A percentile compares a stretch with the other conserved stretches of the same genome.
phyloP scores from a whole-genome alignment of 2,329 filamentous ascomycete genomes.

The Fusarium sp. region DNA sequence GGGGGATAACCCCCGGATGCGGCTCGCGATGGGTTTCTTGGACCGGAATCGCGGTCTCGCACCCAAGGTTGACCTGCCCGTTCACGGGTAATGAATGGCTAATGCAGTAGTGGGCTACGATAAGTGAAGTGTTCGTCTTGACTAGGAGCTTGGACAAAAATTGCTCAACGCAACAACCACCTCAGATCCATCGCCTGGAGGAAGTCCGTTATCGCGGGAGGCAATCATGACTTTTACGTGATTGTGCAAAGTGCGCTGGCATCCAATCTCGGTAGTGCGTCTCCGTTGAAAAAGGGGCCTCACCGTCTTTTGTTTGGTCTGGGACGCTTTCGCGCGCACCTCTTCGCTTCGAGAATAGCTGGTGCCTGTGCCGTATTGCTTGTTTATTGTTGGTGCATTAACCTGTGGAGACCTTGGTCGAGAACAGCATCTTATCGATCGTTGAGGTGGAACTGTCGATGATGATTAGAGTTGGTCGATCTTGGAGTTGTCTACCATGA shows the following conservation, averaged over 20 bases:
- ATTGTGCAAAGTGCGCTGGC: slow-evolving; percentile 22
- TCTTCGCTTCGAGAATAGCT: slow-evolving; percentile 17
- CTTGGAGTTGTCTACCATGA: neutral
- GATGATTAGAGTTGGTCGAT: slow-evolving; percentile 14
- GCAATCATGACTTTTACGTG: slow-evolving; percentile 24
- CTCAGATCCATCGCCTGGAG: neutral
- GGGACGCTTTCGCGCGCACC: slow-evolving; percentile 9
- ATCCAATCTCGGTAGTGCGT: slow-evolving; percentile 23
- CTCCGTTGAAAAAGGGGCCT: slow-evolving; percentile 34
- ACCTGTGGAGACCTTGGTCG: slow-evolving; percentile 26
- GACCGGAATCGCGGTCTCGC: slow-evolving; percentile 15
- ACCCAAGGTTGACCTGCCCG: slow-evolving; percentile 7
- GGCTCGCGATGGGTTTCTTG: slow-evolving; percentile 17
- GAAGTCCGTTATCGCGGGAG: neutral
- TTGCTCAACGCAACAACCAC: neutral
- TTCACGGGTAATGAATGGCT: slow-evolving; percentile 21
- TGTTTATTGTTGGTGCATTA: slow-evolving; percentile 36
- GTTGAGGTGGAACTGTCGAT: slow-evolving; percentile 18
- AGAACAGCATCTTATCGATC: slow-evolving; percentile 24
- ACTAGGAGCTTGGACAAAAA: slow-evolving; percentile 11
- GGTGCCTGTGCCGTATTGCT: slow-evolving; percentile 24
- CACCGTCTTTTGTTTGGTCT: slow-evolving; percentile 40
- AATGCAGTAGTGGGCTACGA: slow-evolving; percentile 8
- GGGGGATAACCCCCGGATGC: slow-evolving; percentile 38
- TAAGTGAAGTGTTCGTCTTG: slow-evolving; percentile 9